Conservation (phyloP, 1,139 yeast genomes). For the Geotrichum phurueaensis region DNA sequence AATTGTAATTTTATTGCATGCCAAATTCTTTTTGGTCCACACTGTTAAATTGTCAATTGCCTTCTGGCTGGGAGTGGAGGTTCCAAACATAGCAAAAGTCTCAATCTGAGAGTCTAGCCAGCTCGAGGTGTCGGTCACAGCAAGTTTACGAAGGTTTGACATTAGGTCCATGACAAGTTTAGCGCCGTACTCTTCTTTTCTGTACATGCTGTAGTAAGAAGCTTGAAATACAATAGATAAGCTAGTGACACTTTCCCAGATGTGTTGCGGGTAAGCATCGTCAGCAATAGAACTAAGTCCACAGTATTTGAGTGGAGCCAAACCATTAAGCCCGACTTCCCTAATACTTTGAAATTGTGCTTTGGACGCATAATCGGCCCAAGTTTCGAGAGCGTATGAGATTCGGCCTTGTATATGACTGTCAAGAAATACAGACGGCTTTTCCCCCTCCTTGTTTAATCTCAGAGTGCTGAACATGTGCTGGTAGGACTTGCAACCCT, state of each 20-base stretch:
- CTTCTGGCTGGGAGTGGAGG: neutral
- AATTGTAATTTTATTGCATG: neutral
- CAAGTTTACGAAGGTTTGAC: neutral
- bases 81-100: slow-evolving; percentile 11
- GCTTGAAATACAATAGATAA: slow-evolving; percentile 7
- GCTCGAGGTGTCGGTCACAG: neutral
- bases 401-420: slow-evolving; percentile 28
- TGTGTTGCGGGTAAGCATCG: neutral
- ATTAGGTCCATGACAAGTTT: neutral
- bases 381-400: slow-evolving; percentile 32
- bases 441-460: neutral
- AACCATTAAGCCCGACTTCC: neutral
- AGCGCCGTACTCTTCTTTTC: slow-evolving; percentile 2
- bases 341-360: neutral
- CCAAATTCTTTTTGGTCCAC: slow-evolving; percentile 3
- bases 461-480: neutral
- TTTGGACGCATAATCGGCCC: slow-evolving; percentile 23
- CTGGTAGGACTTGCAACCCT: slow-evolving; percentile 3
- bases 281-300: neutral
- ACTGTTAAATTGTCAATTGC: neutral
- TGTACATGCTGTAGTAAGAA: slow-evolving; percentile 7
- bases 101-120: slow-evolving; percentile 5
- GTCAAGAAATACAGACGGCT: slow-evolving; percentile 17
- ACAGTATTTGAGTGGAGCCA: neutral
- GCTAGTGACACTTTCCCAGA: slow-evolving; percentile 11